phyloP scores from a whole-genome alignment of 495 filamentous ascomycete species.

The Xylaria flabelliformis region DNA sequence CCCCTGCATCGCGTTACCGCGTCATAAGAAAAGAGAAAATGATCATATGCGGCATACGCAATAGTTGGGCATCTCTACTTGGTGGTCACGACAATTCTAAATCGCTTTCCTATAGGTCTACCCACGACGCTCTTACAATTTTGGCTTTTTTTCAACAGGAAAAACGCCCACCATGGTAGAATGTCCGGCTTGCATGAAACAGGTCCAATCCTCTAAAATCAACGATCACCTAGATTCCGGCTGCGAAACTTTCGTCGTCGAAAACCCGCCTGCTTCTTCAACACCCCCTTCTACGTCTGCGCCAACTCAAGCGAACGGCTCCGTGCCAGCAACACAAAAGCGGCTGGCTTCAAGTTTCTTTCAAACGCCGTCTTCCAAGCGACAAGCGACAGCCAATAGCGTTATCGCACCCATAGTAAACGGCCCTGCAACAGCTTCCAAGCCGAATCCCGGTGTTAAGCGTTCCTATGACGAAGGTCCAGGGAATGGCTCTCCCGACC shows the following conservation, averaged over 20 bases:
- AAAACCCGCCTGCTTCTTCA: slow-evolving; percentile 38
- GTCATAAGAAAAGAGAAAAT: neutral
- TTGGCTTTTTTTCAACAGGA: neutral
- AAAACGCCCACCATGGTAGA: slow-evolving; percentile 65
- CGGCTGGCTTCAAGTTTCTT: slow-evolving; percentile 75
- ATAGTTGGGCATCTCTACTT: neutral
- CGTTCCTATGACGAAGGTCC: slow-evolving; percentile 54
- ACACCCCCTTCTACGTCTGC: slow-evolving; percentile 26
- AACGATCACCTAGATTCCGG: slow-evolving; percentile 90
- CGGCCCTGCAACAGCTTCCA: slow-evolving; percentile 31
- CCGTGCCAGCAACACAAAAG: slow-evolving; percentile 52
- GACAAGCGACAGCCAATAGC: slow-evolving; percentile 44
- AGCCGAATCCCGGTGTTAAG: slow-evolving; percentile 42
- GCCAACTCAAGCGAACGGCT: slow-evolving; percentile 53
- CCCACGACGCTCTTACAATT: neutral
- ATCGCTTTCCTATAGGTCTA: neutral
- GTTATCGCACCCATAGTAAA: slow-evolving; percentile 37
- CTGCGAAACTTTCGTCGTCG: slow-evolving; percentile 69
- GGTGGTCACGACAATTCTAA: neutral
- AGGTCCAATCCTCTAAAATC: slow-evolving; percentile 77
- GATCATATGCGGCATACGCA: neutral
- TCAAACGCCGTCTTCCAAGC: slow-evolving; percentile 69
- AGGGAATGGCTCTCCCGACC: slow-evolving; percentile 38
- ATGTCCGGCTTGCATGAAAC: slow-evolving; percentile 85
- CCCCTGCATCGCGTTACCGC: slow-evolving; percentile 21